phyloP scores from a whole-genome alignment of 1,284 basidiomycete species.

The Phellinidium pouzarii region DNA sequence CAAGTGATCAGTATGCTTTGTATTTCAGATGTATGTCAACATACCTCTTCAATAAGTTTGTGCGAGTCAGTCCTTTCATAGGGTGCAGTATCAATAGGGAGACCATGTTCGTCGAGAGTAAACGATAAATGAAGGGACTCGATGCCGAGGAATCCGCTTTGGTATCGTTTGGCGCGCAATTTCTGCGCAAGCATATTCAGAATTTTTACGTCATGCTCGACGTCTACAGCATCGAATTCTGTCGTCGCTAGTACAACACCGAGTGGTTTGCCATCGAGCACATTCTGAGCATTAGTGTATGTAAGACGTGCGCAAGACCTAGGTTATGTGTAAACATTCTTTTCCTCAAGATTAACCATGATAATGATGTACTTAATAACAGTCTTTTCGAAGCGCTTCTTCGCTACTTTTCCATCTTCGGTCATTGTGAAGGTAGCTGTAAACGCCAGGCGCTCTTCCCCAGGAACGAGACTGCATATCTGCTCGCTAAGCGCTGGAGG shows the following conservation, averaged over 20 bases:
- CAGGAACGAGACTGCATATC: slow-evolving; percentile 86
- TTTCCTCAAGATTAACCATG: neutral
- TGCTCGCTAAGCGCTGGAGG: slow-evolving; percentile 88
- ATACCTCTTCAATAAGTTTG: slow-evolving; percentile 83
- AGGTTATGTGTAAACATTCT: slow-evolving; percentile 13
- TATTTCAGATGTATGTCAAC: slow-evolving; percentile 18
- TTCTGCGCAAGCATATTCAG: slow-evolving; percentile 69
- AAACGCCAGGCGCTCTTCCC: slow-evolving; percentile 85
- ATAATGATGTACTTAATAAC: slow-evolving; percentile 68
- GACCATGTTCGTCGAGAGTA: slow-evolving; percentile 74
- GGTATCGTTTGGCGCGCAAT: slow-evolving; percentile 69
- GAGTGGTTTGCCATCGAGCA: slow-evolving; percentile 71
- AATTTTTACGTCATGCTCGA: slow-evolving; percentile 73
- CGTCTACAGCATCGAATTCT: slow-evolving; percentile 51
- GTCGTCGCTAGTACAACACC: slow-evolving; percentile 45
- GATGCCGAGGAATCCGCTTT: slow-evolving; percentile 75
- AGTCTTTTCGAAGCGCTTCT: slow-evolving; percentile 90
- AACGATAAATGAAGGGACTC: slow-evolving; percentile 75
- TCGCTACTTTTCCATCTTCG: slow-evolving; percentile 73
- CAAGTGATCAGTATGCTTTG: slow-evolving; percentile 11
- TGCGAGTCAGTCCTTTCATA: slow-evolving; percentile 69
- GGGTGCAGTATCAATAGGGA: slow-evolving; percentile 75
- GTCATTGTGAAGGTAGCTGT: slow-evolving; percentile 85
- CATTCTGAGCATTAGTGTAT: slow-evolving; percentile 75
- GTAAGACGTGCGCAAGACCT: slow-evolving; percentile 85